Percentiles rank a stretch among this genome's conserved stretches.
Conservation (phyloP, 176 grass and related monocot species). For the Triticum timopheevii region DNA sequence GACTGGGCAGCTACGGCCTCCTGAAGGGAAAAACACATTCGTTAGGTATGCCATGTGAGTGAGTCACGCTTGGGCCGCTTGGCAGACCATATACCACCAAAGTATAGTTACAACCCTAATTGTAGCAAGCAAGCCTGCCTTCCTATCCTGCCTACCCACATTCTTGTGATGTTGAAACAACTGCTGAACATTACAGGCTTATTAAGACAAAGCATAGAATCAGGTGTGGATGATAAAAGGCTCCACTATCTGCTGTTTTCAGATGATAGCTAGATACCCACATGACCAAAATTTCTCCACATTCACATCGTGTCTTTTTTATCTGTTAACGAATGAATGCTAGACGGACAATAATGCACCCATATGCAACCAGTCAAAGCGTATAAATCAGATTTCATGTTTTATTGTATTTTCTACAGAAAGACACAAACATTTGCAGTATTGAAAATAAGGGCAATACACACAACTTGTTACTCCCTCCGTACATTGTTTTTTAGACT, state of each 20-base stretch:
- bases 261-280: not conserved
- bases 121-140: not conserved
- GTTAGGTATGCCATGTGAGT: conserved; percentile 5
- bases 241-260: not conserved
- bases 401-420: not conserved
- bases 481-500: no score
- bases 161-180: not conserved
- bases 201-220: conserved; percentile 1
- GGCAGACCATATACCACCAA: not conserved
- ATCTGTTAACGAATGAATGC: not conserved
- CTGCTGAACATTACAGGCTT: not conserved
- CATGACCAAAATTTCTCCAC: not conserved
- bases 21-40: conserved; percentile 47
- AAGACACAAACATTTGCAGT: not conserved
- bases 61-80: not conserved
- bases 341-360: not conserved
- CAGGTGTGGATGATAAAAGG: not conserved
- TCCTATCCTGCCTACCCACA: not conserved
- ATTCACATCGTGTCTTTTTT: not conserved
- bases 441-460: not conserved
- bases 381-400: not conserved
- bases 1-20: conserved; percentile 79
- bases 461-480: not conserved
- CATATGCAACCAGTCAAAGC: not conserved
- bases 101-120: not conserved